Base-by-base conservation (phyloP, 2,329 filamentous ascomycete species). In the Ophiosphaerella narmari region DNA sequence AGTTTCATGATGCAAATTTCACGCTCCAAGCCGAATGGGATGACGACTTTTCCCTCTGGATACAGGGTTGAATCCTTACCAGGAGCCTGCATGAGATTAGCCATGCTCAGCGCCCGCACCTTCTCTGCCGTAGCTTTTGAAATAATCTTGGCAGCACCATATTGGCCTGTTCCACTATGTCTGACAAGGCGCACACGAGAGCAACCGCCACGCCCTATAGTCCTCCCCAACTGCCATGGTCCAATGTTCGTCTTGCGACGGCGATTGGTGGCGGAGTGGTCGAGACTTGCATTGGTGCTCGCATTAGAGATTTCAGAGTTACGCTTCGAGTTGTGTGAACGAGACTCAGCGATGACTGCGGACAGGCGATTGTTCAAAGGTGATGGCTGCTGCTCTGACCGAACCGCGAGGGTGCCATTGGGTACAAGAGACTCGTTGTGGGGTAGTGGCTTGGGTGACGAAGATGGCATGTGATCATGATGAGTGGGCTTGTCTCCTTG, bases 1-100 rank as follows among this genome's bases (percentile, higher is more conserved):
- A 97, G 82, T 76, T 97, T 97, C 83, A 99, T 91, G 63, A 99
- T 95, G 29, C 93, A 91, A 35, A 99, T 92, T 70, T 99, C 94
- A 46, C 94, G 84, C 75, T 97, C 93, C 54, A 99, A 89, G 1
- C 91, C 89, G 65, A 93, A 86, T 1, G 93, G 93, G 69, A 96
- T 91, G 46, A 86, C 83, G 50, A 87, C 80, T 36, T 86, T 80
- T 35, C 86, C 85, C 43, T 83, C 79, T 32, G 80, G 77, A 26
- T 68, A 66, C n/a, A 74, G 52, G 77, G 79, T 33, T 80, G 80
- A 23, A 80, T 83, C 46, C 78, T 76, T 45, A 74, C 84, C 80
- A 55, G 89, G 87, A 71, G 86, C 88, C 61, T 86, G 83, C 67
- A 93, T 91, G 56, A 97, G 83, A 41, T 89, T 88, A 12, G 88